Base-by-base conservation (phyloP, 768 basidiomycete species). In the Naganishia antarctica region DNA sequence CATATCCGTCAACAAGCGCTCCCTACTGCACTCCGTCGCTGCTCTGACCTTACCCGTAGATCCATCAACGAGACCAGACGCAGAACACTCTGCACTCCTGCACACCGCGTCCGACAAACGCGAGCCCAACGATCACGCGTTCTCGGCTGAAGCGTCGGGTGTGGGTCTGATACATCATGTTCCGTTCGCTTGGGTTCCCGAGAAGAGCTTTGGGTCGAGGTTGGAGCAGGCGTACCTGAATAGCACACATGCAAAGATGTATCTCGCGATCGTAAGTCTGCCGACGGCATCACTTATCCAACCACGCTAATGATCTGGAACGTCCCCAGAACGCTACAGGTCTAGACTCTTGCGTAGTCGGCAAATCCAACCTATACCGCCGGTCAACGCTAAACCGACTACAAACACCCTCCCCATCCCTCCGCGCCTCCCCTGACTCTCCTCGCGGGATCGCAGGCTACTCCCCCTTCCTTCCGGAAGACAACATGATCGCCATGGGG, bases 171-270 rank as follows among this genome's bases (percentile, higher is more conserved):
- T 99, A 0, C 96, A 99, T 77, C 96, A 99, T 74, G 88, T 97
- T 18, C 96, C 96, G 0, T 89, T 91, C 73, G 94, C 91, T 1
- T 82, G 87, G 63, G 85, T 85, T 66, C 86, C 87, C 70, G 79
- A 82, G 44, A 81, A 80, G 57, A 78, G 81, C 18, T 80, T 91
- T 63, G 96, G 96, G 1, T 86, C 91, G 29, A 81, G 84, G 66
- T 81, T 98, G 28, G 96, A 99, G 79, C 88, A 91, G 66, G 91
- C 90, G 0, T 99, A 94, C 76, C 80, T 99, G 63, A 97, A 97
- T 76, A 94, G 92, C 4, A 97, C 91, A 66, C 96, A 98, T 72
- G 91, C 94, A 26, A 98, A 93, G 79, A 92, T 97, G 89, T 97
- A 98, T 72, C 82, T 97, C 59, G 92, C 91, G 11, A 90, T 97